Percentiles rank a stretch among this genome's conserved stretches.
These are phyloP conservation scores for Sporothrix pallida DNA, from an alignment of 2,329 filamentous ascomycete genomes.

Conservation along the genomic window DNA sequence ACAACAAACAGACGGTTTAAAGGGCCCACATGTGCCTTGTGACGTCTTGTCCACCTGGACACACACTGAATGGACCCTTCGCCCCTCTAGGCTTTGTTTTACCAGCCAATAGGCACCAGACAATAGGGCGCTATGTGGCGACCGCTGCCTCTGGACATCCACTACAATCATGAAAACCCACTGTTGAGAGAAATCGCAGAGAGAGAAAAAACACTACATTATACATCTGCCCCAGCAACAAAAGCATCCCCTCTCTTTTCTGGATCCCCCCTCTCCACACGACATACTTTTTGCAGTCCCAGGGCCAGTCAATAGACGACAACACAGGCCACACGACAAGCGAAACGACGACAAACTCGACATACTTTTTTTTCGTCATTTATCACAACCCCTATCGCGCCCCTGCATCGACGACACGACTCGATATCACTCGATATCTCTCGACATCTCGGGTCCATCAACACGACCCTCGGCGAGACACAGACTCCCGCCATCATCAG, in stretches of 20 bases:
- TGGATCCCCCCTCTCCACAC: not conserved
- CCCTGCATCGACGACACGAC: not conserved
- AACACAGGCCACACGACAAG: not conserved
- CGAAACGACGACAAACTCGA: not conserved
- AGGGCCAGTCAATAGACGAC: not conserved
- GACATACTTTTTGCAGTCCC: not conserved
- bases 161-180: conserved; percentile 26
- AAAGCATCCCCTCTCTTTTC: conserved; percentile 18
- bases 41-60: conserved; percentile 22
- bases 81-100: not conserved
- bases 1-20: not conserved
- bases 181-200: conserved; percentile 17
- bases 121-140: conserved; percentile 29
- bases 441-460: not conserved
- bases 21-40: conserved; percentile 18
- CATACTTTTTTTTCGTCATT: not conserved
- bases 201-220: conserved; percentile 17
- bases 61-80: conserved; percentile 20
- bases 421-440: not conserved
- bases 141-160: conserved; percentile 23
- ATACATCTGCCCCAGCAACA: conserved; percentile 31
- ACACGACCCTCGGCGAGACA: not conserved
- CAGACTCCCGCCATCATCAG: not conserved
- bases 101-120: conserved; percentile 30
- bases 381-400: conserved; percentile 3